phyloP scores from a whole-genome alignment of 495 filamentous ascomycete species.

The Viridothelium virens region DNA sequence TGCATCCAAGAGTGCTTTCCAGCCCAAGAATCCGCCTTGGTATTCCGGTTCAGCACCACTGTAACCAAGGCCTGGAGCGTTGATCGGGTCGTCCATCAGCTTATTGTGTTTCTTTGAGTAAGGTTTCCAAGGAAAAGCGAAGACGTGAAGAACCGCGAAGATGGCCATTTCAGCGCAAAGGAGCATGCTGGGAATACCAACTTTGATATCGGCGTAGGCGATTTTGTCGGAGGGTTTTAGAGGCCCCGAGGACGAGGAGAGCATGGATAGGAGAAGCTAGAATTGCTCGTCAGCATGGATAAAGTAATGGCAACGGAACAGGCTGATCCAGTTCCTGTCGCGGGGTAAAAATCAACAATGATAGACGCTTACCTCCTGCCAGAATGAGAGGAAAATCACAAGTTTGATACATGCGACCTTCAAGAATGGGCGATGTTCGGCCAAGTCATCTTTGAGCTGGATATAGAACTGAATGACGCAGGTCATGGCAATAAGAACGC shows the following conservation, averaged over 20 bases:
- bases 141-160: constrained; percentile 71
- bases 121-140: constrained; percentile 69
- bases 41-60: constrained; percentile 32
- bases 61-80: constrained; percentile 36
- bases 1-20: constrained; percentile 58
- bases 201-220: constrained; percentile 65
- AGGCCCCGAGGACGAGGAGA: constrained; percentile 50
- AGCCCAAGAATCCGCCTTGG: constrained; percentile 55
- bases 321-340: neutral
- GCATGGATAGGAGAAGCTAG: constrained; percentile 58
- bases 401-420: constrained; percentile 86
- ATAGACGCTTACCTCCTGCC: constrained; percentile 57
- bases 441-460: constrained; percentile 61
- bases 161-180: constrained; percentile 84
- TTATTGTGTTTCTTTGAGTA: constrained; percentile 41
- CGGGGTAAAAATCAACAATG: constrained; percentile 14
- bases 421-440: constrained; percentile 64
- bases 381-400: constrained; percentile 92
- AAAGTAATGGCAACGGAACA: neutral
- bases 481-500: constrained; percentile 86
- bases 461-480: constrained; percentile 85
- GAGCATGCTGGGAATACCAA: constrained; percentile 69
- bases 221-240: constrained; percentile 56
- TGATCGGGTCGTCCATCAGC: constrained; percentile 31
- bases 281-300: constrained; percentile 12